Evolutionary conservation across 2,329 filamentous ascomycete genomes (phyloP).

Genomic region (Neofusicoccum laricinum): DNA sequence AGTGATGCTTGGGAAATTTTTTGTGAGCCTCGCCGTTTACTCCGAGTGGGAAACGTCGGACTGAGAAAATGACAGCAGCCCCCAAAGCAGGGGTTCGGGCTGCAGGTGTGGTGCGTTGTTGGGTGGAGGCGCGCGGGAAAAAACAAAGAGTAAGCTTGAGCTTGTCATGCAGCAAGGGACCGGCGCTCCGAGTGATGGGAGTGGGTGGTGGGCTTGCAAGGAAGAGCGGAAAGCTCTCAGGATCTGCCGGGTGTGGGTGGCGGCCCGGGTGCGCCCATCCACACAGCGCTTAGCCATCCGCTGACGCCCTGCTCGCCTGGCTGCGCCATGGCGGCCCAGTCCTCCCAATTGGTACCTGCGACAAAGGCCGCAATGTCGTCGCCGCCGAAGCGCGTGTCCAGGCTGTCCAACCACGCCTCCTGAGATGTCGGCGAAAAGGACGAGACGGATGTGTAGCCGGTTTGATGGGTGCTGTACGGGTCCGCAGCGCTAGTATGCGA

Average conservation of each 20-base stretch:
- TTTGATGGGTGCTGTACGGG: constrained; percentile 6
- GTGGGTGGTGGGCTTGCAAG: background rate
- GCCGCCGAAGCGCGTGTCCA: constrained; percentile 37
- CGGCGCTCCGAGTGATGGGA: background rate
- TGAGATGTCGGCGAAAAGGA: constrained; percentile 1
- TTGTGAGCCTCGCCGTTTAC: background rate
- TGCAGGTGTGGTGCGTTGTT: background rate
- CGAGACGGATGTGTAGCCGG: background rate
- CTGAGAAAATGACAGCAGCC: no score
- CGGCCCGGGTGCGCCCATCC: constrained; percentile 18
- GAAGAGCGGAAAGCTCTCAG: background rate
- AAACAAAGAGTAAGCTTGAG: background rate
- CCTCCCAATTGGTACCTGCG: constrained; percentile 34
- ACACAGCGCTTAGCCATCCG: constrained; percentile 30
- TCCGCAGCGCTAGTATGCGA: background rate
- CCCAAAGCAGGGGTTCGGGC: background rate
- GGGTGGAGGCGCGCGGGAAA: background rate
- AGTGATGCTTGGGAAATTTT: background rate
- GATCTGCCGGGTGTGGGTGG: constrained; percentile 8
- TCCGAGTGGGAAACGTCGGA: background rate
- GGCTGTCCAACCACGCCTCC: constrained; percentile 34
- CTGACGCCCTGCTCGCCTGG: constrained; percentile 13
- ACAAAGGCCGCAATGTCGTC: constrained; percentile 42
- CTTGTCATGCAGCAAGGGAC: background rate
- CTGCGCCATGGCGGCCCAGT: constrained; percentile 26